Conservation (phyloP, 2,329 filamentous ascomycete species). For the Aspergillus spinulosporus region DNA sequence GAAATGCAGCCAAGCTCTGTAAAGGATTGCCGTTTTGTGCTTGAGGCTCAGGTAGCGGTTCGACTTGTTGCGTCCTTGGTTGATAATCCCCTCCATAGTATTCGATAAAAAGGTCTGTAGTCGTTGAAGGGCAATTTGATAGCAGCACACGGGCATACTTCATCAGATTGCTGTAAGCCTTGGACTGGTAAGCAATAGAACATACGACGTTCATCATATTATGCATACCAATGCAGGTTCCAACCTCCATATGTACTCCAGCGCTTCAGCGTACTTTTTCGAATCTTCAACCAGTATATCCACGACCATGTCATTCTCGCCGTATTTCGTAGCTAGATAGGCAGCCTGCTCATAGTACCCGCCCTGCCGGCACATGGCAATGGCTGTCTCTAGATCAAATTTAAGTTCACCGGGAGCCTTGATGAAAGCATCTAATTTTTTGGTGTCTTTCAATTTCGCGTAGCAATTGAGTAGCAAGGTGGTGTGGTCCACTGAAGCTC, state of each 20-base stretch:
- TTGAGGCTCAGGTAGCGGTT: slow-evolving; percentile 50
- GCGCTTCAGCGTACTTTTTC: slow-evolving; percentile 81
- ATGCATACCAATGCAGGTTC: slow-evolving; percentile 70
- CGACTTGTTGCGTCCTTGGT: slow-evolving; percentile 63
- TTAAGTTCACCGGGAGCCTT: slow-evolving; percentile 86
- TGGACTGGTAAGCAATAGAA: slow-evolving; percentile 32
- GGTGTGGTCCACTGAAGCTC: slow-evolving; percentile 91
- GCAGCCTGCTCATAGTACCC: slow-evolving; percentile 97
- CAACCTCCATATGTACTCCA: slow-evolving; percentile 87
- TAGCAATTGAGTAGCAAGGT: slow-evolving; percentile 95
- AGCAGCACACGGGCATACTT: slow-evolving; percentile 92
- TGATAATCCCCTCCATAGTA: slow-evolving; percentile 88
- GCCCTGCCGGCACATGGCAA: slow-evolving; percentile 94
- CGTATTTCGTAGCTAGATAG: slow-evolving; percentile 90
- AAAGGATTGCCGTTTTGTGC: slow-evolving; percentile 68
- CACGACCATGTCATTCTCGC: slow-evolving; percentile 89
- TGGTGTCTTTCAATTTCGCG: slow-evolving; percentile 94
- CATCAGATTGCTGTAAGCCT: slow-evolving; percentile 87
- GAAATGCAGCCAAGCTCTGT: slow-evolving; percentile 78
- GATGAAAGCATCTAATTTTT: slow-evolving; percentile 95
- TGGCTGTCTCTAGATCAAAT: slow-evolving; percentile 95
- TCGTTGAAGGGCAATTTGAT: slow-evolving; percentile 77
- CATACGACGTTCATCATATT: background rate
- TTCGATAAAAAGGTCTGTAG: slow-evolving; percentile 85
- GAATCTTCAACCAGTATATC: slow-evolving; percentile 96